phyloP scores from a whole-genome alignment of 2,329 filamentous ascomycete genomes.

The Sordariomycetes sp. region DNA sequence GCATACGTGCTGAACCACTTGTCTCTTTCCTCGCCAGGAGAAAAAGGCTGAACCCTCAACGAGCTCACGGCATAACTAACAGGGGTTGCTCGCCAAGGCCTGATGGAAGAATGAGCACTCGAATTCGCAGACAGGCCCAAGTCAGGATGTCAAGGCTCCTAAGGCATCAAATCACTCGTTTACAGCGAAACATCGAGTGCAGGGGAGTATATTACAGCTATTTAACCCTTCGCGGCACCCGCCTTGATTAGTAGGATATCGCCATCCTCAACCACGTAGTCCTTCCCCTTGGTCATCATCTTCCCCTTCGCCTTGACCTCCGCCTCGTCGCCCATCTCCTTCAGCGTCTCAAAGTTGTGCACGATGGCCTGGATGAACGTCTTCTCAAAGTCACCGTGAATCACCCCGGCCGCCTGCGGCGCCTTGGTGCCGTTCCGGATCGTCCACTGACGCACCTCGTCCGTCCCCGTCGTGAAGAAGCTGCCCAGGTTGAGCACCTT shows the following conservation, averaged over 20 bases:
- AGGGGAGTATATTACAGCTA: not conserved
- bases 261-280: slow-evolving; percentile 82
- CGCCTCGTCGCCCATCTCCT: slow-evolving; percentile 80
- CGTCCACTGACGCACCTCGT: slow-evolving; percentile 98
- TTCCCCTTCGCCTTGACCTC: slow-evolving; percentile 91
- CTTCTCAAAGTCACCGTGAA: slow-evolving; percentile 98
- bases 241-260: slow-evolving; percentile 83
- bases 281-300: slow-evolving; percentile 97
- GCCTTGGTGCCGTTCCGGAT: slow-evolving; percentile 93
- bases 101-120: too few species aligned
- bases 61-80: too few species aligned
- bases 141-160: too few species aligned
- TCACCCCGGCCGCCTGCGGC: slow-evolving; percentile 94
- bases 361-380: slow-evolving; percentile 96
- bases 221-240: slow-evolving; percentile 64
- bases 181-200: too few species aligned
- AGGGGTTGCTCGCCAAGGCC: too few species aligned
- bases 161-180: too few species aligned
- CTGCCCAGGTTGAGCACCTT: slow-evolving; percentile 80
- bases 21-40: too few species aligned
- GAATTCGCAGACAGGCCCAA: too few species aligned
- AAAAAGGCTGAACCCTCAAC: too few species aligned
- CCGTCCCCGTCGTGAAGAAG: slow-evolving; percentile 94
- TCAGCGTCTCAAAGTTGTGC: slow-evolving; percentile 75
- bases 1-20: too few species aligned